Percentiles rank a stretch among this genome's conserved stretches.
Evolutionary conservation across 164 flowering plant genomes (phyloP).

Genomic region (Aristolochia fimbriata): DNA sequence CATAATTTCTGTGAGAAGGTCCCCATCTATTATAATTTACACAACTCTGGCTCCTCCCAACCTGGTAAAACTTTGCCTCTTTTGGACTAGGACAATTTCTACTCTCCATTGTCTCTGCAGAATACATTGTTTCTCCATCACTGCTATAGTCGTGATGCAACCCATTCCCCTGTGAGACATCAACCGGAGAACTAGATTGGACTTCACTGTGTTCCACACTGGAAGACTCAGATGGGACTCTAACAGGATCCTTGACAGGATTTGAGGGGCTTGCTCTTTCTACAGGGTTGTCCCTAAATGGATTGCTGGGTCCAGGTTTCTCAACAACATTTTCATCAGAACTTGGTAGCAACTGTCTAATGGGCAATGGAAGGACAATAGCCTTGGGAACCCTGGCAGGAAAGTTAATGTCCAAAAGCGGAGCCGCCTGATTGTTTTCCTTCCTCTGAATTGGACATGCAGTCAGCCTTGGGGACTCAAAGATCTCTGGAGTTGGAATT

Average conservation of each 20-base stretch:
- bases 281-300: slow-evolving; percentile 12
- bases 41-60: slow-evolving; percentile 94
- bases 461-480: slow-evolving; percentile 66
- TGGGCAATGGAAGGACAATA: slow-evolving; percentile 16
- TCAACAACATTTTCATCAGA: slow-evolving; percentile 31
- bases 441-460: slow-evolving; percentile 38
- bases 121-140: slow-evolving; percentile 92
- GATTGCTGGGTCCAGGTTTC: slow-evolving; percentile 14
- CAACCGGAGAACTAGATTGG: slow-evolving; percentile 53
- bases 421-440: slow-evolving; percentile 34
- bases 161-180: slow-evolving; percentile 23
- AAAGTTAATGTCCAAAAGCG: slow-evolving; percentile 83
- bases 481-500: slow-evolving; percentile 88
- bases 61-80: slow-evolving; percentile 54
- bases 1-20: slow-evolving; percentile 28
- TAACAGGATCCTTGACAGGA: slow-evolving; percentile 33
- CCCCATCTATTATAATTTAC: slow-evolving; percentile 77
- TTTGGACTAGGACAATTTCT: slow-evolving; percentile 74
- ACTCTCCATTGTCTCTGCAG: slow-evolving; percentile 96
- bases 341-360: slow-evolving; percentile 20
- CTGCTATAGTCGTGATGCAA: slow-evolving; percentile 42
- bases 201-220: slow-evolving; percentile 52
- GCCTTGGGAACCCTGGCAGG: slow-evolving; percentile 52
- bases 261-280: slow-evolving; percentile 13
- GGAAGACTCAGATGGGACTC: slow-evolving; percentile 47